These are phyloP conservation scores for Leccinum arenicola DNA, from an alignment of 768 basidiomycete genomes.

Conservation along the genomic window DNA sequence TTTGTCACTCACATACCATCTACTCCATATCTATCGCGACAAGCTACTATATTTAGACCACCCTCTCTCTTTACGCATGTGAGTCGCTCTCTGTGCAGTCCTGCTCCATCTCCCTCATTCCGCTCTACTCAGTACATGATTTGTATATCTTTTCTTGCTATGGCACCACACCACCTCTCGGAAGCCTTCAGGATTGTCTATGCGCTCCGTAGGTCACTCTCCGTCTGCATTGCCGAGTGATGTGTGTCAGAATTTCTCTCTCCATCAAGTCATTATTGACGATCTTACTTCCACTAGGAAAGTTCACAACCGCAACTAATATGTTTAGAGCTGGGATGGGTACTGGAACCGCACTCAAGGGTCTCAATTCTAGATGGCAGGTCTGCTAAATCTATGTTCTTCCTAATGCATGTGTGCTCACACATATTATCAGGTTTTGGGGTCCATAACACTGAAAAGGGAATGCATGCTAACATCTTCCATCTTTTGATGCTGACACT, in stretches of 20 bases:
- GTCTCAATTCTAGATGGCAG: slow-evolving; percentile 66
- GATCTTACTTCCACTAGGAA: slow-evolving; percentile 41
- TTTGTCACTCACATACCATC: too few species aligned
- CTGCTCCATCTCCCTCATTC: slow-evolving; percentile 15
- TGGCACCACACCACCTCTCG: slow-evolving; percentile 46
- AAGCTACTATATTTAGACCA: too few species aligned
- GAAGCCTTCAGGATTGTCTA: slow-evolving; percentile 70
- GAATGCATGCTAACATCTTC: slow-evolving; percentile 1
- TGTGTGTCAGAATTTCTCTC: slow-evolving; percentile 37
- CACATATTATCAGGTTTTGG: slow-evolving; percentile 51
- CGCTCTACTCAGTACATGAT: slow-evolving; percentile 26
- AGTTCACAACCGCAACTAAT: slow-evolving; percentile 41
- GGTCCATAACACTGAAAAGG: slow-evolving; percentile 46
- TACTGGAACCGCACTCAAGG: slow-evolving; percentile 46
- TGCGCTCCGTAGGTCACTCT: slow-evolving; percentile 60
- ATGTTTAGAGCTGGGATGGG: slow-evolving; percentile 54
- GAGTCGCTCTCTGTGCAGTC: slow-evolving; percentile 12
- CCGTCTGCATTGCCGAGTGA: slow-evolving; percentile 58
- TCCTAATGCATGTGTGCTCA: slow-evolving; percentile 9
- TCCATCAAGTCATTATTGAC: slow-evolving; percentile 6
- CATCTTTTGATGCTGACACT: slow-evolving; percentile 18
- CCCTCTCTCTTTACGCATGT: slow-evolving; percentile 25
- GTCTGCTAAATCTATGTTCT: slow-evolving; percentile 34
- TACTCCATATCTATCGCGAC: too few species aligned
- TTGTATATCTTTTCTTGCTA: slow-evolving; percentile 26